Base-by-base conservation (phyloP, 805 yeast genomes). In the Metschnikowia aberdeeniae region DNA sequence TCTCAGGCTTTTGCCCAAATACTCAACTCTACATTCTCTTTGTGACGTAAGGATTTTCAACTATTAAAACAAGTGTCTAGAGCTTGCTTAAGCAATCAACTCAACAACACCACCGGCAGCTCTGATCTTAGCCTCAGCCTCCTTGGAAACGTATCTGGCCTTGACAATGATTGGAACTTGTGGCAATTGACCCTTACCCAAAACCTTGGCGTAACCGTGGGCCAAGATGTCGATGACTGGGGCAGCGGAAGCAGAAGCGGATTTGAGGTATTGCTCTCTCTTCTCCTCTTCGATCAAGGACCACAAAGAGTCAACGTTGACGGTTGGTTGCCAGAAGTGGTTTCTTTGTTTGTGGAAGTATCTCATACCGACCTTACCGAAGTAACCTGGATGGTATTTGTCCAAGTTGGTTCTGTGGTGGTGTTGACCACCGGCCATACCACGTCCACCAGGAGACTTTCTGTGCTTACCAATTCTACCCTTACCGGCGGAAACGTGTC, bases 321-420 rank as follows among this genome's bases (percentile, higher is more conserved):
- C 79, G 66, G 86, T 87, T 77, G 99, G 99, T 77, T 79, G 85
- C 99, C 99, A 93, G 89, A 82, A 84, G 72, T 87, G 97, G 80
- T 77, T 79, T 69, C 77, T 79, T 80, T 88, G 95, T 76, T 86
- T 83, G 89, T 89, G 97, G 96, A 84, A 92, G 85, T 86, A 85
- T 86, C 99, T 89, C 97, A 92, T 92, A 90, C 99, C 99, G 74
- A 93, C 98, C 82, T 93, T 95, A 87, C 99, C 99, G 81, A 93
- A 93, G 92, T 93, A 93, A 89, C 99, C 99, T 70, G 99, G 99
- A 78, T 93, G 99, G 96, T 87, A 93, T 80, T 92, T 93, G 78
- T 93, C 99, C 81, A 93, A 78, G 84, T 93, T 93, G 76, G 93
- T 90, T 84, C 99, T 89, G 97, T 93, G 99, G 80, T 93, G 99